These are phyloP conservation scores for Ormosia emarginata DNA, from an alignment of 306 rosid genomes.

Conservation along the genomic window DNA sequence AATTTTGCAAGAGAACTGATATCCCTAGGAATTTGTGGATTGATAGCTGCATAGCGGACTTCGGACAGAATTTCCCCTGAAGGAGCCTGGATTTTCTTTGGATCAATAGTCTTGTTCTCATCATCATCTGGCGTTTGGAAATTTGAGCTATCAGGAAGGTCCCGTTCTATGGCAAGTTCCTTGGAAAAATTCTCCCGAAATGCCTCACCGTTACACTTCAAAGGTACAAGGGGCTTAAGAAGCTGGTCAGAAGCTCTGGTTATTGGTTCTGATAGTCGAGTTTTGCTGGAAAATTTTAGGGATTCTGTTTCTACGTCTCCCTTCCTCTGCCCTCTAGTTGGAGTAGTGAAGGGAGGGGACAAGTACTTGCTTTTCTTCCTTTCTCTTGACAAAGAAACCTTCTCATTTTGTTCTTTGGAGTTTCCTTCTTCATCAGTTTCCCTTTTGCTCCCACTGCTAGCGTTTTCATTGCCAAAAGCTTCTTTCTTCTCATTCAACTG, in stretches of 20 bases:
- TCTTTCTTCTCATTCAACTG: slow-evolving; percentile 37
- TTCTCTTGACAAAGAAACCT: slow-evolving; percentile 43
- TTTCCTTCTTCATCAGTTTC: slow-evolving; percentile 24
- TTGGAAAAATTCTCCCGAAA: slow-evolving; percentile 18
- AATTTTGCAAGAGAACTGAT: slow-evolving; percentile 27
- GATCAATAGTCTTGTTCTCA: slow-evolving; percentile 33
- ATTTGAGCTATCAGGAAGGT: slow-evolving; percentile 17
- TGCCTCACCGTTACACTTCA: slow-evolving; percentile 12
- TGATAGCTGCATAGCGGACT: slow-evolving; percentile 42
- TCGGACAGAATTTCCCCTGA: slow-evolving; percentile 33
- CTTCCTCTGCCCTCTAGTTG: slow-evolving; percentile 39
- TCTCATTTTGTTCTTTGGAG: slow-evolving; percentile 24
- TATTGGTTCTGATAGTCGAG: slow-evolving; percentile 21
- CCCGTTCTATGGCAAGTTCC: slow-evolving; percentile 19
- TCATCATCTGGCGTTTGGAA: slow-evolving; percentile 26
- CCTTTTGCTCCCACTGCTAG: slow-evolving; percentile 17
- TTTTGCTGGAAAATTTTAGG: slow-evolving; percentile 20
- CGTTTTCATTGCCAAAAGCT: background rate
- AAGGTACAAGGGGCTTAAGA: slow-evolving; percentile 19
- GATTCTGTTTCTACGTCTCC: slow-evolving; percentile 35
- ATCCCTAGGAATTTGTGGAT: slow-evolving; percentile 19
- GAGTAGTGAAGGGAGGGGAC: slow-evolving; percentile 68
- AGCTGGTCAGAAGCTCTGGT: slow-evolving; percentile 24
- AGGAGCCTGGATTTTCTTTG: slow-evolving; percentile 33
- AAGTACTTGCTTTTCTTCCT: slow-evolving; percentile 78